phyloP scores from a whole-genome alignment of 2,329 filamentous ascomycete genomes.

The Cercospora sojina region DNA sequence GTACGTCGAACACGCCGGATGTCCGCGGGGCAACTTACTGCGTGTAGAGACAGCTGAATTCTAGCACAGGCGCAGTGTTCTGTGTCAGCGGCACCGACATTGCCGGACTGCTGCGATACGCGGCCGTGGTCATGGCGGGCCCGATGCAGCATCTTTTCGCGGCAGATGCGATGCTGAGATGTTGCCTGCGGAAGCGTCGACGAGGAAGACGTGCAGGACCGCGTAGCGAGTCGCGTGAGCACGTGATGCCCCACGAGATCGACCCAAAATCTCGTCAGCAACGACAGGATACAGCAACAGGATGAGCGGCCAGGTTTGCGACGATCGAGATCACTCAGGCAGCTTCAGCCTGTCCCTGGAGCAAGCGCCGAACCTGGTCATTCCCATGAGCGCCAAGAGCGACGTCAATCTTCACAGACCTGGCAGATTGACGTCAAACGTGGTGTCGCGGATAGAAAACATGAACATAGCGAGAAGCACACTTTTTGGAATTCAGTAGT shows the following conservation, averaged over 20 bases:
- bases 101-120: conserved; percentile 38
- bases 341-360: neutral
- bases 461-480: no score
- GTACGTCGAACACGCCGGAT: neutral
- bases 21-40: conserved; percentile 41
- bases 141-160: neutral
- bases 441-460: no score
- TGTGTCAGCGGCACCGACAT: conserved; percentile 52
- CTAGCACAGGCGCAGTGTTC: conserved; percentile 71
- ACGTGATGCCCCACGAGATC: neutral
- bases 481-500: no score
- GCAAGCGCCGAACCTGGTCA: neutral
- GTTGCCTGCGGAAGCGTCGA: neutral
- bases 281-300: neutral
- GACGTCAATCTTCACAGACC: neutral
- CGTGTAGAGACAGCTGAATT: conserved; percentile 84
- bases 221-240: neutral
- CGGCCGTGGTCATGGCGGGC: conserved; percentile 36
- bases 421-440: no score
- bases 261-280: neutral
- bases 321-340: neutral
- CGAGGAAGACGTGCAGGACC: neutral
- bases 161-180: neutral
- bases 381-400: neutral
- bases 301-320: neutral